Conservation (phyloP, 192 early-diverging fungal species). For the Piromyces finnis region DNA sequence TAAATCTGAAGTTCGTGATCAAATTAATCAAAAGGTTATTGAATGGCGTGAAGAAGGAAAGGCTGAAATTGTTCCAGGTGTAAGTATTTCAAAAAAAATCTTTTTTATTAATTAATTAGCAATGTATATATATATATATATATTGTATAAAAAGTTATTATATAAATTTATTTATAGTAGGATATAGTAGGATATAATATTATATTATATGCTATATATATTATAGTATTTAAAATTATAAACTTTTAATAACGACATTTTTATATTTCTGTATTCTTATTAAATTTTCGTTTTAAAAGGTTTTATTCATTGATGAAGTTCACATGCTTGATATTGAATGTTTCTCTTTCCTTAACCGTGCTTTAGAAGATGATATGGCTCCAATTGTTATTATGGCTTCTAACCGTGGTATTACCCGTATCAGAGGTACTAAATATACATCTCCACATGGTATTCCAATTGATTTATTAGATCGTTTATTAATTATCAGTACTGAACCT, state of each 20-base stretch:
- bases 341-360: constrained; percentile 95
- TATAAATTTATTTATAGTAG: too few species aligned
- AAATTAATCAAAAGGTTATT: constrained; percentile 90
- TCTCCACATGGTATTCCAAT: constrained; percentile 95
- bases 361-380: constrained; percentile 88
- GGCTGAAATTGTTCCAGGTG: constrained; percentile 93
- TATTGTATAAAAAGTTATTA: too few species aligned
- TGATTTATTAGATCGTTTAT: constrained; percentile 83
- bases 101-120: too few species aligned
- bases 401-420: constrained; percentile 86
- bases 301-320: constrained; percentile 97
- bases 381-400: constrained; percentile 99
- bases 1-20: constrained; percentile 87
- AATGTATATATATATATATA: too few species aligned
- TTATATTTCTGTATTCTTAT: too few species aligned
- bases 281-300: too few species aligned
- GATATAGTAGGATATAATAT: too few species aligned
- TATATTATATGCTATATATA: too few species aligned
- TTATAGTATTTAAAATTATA: too few species aligned
- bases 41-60: constrained; percentile 99
- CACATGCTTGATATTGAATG: constrained; percentile 99
- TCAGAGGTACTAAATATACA: constrained; percentile 90
- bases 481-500: constrained; percentile 83
- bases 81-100: constrained; percentile 6
- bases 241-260: too few species aligned